These are phyloP conservation scores for Hibiscus mutabilis DNA, from an alignment of 345 rosid genomes.

Conservation along the genomic window DNA sequence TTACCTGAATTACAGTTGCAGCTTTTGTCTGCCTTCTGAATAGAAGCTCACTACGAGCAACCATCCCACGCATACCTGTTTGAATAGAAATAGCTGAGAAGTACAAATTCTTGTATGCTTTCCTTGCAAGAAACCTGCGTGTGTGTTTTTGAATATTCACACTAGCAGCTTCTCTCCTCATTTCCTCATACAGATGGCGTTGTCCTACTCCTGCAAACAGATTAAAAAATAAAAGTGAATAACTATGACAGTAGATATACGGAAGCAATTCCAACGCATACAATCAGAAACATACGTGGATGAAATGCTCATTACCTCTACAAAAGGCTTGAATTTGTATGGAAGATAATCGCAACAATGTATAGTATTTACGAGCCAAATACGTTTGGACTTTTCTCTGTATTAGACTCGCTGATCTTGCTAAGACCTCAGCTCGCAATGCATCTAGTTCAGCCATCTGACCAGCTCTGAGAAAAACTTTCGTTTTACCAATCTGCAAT, in stretches of 20 bases:
- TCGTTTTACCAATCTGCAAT: conserved; percentile 81
- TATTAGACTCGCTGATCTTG: conserved; percentile 72
- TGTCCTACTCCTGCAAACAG: conserved; percentile 56
- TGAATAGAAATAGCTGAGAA: conserved; percentile 60
- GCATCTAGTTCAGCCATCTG: conserved; percentile 98
- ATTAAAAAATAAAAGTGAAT: conserved; percentile 7
- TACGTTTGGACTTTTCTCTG: conserved; percentile 73
- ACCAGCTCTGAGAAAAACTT: conserved; percentile 93
- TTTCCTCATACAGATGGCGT: conserved; percentile 40
- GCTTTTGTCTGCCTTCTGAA: conserved; percentile 55
- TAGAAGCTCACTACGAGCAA: conserved; percentile 56
- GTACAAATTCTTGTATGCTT: conserved; percentile 41
- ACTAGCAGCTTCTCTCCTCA: conserved; percentile 75
- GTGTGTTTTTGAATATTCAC: conserved; percentile 58
- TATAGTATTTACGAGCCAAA: conserved; percentile 45
- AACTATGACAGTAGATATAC: not conserved
- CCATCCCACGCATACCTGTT: conserved; percentile 69
- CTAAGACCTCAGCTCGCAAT: conserved; percentile 65
- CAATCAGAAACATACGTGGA: conserved; percentile 4
- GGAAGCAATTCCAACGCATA: not conserved
- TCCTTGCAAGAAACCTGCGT: conserved; percentile 57
- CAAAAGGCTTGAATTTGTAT: conserved; percentile 60
- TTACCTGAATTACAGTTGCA: conserved; percentile 71
- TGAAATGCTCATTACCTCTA: conserved; percentile 53
- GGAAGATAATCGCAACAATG: conserved; percentile 46